Conservation (phyloP, 2,329 filamentous ascomycete species). For the Ilyonectria robusta region DNA sequence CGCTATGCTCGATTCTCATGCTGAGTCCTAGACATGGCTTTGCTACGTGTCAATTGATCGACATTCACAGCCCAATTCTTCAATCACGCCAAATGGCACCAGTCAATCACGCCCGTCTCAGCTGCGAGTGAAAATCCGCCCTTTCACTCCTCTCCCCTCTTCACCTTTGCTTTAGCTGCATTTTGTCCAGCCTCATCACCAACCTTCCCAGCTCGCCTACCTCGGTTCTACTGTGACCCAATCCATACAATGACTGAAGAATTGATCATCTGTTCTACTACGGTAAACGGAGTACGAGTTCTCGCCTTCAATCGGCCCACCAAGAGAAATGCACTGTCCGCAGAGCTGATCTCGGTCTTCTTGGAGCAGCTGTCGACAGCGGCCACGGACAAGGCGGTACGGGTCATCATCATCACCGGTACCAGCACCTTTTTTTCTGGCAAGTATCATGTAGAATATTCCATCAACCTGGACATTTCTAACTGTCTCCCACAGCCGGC, state of each 20-base stretch:
- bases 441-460: constrained; percentile 23
- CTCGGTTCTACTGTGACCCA: no score
- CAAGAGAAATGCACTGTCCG: constrained; percentile 71
- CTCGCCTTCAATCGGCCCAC: constrained; percentile 67
- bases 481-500: constrained; percentile 44
- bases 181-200: neutral
- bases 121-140: neutral
- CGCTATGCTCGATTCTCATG: constrained; percentile 15
- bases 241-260: constrained; percentile 24
- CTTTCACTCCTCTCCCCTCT: neutral
- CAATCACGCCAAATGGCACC: constrained; percentile 10
- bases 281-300: constrained; percentile 57
- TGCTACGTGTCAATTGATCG: constrained; percentile 32
- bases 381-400: constrained; percentile 46
- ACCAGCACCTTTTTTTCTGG: constrained; percentile 54
- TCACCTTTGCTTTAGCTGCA: neutral
- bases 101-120: neutral
- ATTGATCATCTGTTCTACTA: constrained; percentile 46
- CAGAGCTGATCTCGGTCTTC: constrained; percentile 63
- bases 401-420: constrained; percentile 57
- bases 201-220: neutral
- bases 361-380: constrained; percentile 46
- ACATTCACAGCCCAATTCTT: constrained; percentile 36
- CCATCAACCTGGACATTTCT: neutral
- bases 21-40: neutral